Conservation (phyloP, 2,329 filamentous ascomycete species). For the Ophiostoma novo-ulmi region DNA sequence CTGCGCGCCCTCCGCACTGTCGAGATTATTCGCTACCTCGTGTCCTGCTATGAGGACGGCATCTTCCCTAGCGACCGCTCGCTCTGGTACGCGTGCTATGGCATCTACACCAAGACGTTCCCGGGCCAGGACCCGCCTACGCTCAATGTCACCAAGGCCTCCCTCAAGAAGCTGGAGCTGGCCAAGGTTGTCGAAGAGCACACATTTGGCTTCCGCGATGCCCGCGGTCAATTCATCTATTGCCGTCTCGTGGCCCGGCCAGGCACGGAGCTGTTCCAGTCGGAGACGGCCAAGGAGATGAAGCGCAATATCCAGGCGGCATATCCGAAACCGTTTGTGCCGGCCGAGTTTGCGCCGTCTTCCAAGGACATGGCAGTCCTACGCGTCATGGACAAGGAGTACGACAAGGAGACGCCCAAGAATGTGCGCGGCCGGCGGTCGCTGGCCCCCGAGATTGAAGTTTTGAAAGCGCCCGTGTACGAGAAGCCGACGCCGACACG, state of each 20-base stretch:
- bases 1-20: constrained; percentile 34
- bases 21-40: constrained; percentile 41
- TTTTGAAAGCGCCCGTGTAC: constrained; percentile 50
- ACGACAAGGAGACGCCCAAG: constrained; percentile 19
- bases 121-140: constrained; percentile 39
- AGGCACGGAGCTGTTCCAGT: constrained; percentile 40
- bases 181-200: constrained; percentile 38
- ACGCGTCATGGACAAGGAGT: constrained; percentile 26
- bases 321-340: constrained; percentile 44
- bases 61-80: constrained; percentile 49
- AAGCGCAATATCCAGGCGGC: constrained; percentile 45
- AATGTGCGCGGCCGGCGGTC: constrained; percentile 34
- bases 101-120: constrained; percentile 43
- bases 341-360: constrained; percentile 36
- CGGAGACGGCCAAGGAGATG: constrained; percentile 38
- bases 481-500: constrained; percentile 24
- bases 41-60: constrained; percentile 39
- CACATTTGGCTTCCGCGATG: constrained; percentile 42
- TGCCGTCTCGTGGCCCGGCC: constrained; percentile 43
- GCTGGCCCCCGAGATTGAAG: constrained; percentile 43
- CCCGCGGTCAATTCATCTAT: constrained; percentile 41
- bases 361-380: constrained; percentile 36
- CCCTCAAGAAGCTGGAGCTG: constrained; percentile 39
- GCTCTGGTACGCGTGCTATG: constrained; percentile 45
- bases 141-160: constrained; percentile 38